phyloP scores from a whole-genome alignment of 192 early-diverging fungal genomes.

The Podila verticillata region DNA sequence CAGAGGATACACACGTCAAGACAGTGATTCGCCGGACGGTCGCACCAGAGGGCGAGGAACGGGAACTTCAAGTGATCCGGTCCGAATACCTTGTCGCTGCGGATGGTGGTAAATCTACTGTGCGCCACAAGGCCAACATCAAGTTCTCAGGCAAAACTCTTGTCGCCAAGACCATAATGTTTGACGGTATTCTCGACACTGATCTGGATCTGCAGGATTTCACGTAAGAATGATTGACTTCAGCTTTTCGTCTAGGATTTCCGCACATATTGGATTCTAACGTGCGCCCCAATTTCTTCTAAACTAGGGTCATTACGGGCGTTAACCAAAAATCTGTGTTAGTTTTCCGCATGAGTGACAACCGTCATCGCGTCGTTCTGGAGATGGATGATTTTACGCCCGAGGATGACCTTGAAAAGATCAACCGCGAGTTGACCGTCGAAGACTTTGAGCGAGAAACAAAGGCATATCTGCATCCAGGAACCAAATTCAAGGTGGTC shows the following conservation, averaged over 20 bases:
- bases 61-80: constrained; percentile 13
- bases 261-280: not conserved
- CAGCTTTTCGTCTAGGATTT: not conserved
- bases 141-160: constrained; percentile 30
- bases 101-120: constrained; percentile 43
- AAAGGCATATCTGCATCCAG: not conserved
- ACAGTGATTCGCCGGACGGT: constrained; percentile 23
- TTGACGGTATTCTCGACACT: constrained; percentile 31
- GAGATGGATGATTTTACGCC: not conserved
- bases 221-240: constrained; percentile 21
- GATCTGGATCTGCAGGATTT: constrained; percentile 13
- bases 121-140: constrained; percentile 44
- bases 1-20: constrained; percentile 21
- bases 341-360: constrained; percentile 21
- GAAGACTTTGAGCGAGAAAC: constrained; percentile 12
- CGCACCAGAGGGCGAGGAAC: constrained; percentile 15
- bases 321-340: constrained; percentile 27
- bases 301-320: constrained; percentile 30
- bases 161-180: constrained; percentile 24
- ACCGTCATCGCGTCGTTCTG: constrained; percentile 16
- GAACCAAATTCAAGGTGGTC: constrained; percentile 12
- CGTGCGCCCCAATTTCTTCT: too few species aligned
- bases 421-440: constrained; percentile 4
- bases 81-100: constrained; percentile 42
- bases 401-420: constrained; percentile 21